Evolutionary conservation across 495 filamentous ascomycete genomes (phyloP).

Genomic region (Glarea lozoyensis): DNA sequence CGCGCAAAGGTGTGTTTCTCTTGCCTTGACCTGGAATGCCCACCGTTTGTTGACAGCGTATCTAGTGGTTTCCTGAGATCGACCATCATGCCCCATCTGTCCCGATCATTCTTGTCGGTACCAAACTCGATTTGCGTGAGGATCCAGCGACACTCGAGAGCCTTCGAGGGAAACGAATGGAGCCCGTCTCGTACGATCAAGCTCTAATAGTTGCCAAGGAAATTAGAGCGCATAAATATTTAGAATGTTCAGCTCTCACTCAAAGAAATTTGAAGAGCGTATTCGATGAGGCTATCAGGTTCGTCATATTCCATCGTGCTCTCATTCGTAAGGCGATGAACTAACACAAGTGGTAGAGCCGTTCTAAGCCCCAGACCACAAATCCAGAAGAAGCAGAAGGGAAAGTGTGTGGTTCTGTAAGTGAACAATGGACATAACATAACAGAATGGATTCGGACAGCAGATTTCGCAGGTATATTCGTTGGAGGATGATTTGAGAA

Average conservation of each 20-base stretch:
- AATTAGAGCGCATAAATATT: conserved; percentile 87
- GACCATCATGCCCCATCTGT: conserved; percentile 92
- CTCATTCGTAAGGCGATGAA: neutral
- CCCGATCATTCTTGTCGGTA: conserved; percentile 94
- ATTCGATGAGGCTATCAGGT: conserved; percentile 97
- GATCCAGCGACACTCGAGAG: conserved; percentile 71
- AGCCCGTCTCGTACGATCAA: conserved; percentile 83
- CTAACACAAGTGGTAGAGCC: conserved; percentile 42
- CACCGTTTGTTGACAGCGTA: too few relatives aligned
- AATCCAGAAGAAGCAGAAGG: conserved; percentile 50
- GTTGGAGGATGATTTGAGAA: too few relatives aligned
- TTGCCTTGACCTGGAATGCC: too few relatives aligned
- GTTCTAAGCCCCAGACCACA: conserved; percentile 44
- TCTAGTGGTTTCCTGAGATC: conserved; percentile 83
- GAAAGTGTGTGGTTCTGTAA: conserved; percentile 73
- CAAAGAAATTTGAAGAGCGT: conserved; percentile 95
- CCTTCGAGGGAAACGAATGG: conserved; percentile 79
- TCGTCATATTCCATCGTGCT: conserved; percentile 4
- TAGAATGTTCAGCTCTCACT: conserved; percentile 96
- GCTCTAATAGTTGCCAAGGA: conserved; percentile 80
- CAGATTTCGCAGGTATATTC: too few relatives aligned
- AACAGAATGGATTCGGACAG: too few relatives aligned
- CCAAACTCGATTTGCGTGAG: conserved; percentile 92
- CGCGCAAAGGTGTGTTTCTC: conserved; percentile 73
- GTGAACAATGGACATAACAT: too few relatives aligned